Evolutionary conservation across 352 stramenopile species (phyloP).

Genomic region (Phytophthora foliorum): DNA sequence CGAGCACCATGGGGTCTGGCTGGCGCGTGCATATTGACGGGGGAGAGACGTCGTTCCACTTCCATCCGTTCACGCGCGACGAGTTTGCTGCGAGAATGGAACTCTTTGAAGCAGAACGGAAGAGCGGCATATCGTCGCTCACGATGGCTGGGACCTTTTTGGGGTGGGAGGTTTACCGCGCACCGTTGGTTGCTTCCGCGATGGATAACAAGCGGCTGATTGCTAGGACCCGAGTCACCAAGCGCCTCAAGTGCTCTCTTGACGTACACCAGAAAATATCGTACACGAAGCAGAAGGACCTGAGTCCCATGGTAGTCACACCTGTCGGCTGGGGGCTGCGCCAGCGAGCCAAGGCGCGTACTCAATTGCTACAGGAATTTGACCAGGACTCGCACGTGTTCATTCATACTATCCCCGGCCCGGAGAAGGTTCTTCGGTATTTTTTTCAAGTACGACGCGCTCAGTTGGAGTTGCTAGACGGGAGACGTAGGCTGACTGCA

Average conservation of each 20-base stretch:
- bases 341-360: conserved; percentile 21
- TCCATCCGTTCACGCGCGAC: conserved; percentile 31
- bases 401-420: conserved; percentile 30
- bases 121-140: not conserved
- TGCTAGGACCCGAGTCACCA: conserved; percentile 16
- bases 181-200: conserved; percentile 31
- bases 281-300: conserved; percentile 32
- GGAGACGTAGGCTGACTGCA: conserved; percentile 22
- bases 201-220: conserved; percentile 28
- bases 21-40: conserved; percentile 28
- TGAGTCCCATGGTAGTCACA: conserved; percentile 35
- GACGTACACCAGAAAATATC: conserved; percentile 26
- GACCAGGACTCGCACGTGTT: conserved; percentile 40
- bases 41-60: conserved; percentile 37
- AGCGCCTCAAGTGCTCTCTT: conserved; percentile 24
- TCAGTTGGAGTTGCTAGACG: conserved; percentile 22
- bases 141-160: conserved; percentile 31
- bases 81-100: conserved; percentile 30
- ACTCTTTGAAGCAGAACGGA: conserved; percentile 27
- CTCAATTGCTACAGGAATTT: conserved; percentile 41
- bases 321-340: conserved; percentile 36
- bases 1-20: conserved; percentile 7
- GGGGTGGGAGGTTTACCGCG: conserved; percentile 38
- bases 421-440: conserved; percentile 24
- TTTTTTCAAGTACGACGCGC: conserved; percentile 28